Base-by-base conservation (phyloP, 2,329 filamentous ascomycete genomes). In the Trematosphaeria pertusa region DNA sequence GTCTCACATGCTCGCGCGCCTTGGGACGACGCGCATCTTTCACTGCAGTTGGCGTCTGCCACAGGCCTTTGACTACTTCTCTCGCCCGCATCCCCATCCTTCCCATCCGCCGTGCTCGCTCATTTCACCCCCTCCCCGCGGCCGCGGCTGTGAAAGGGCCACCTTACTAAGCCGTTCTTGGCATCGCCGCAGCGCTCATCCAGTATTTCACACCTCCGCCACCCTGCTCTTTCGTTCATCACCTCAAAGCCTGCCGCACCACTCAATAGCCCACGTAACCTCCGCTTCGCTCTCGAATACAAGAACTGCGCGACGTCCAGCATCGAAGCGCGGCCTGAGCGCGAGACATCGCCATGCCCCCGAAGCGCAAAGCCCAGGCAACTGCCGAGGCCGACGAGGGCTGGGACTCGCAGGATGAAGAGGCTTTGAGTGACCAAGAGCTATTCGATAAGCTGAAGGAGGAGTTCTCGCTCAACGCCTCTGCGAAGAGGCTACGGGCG, bases 391-490 rank as follows among this genome's bases (percentile, higher is more conserved):
- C 69, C 46, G 75, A 80, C 46, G 84, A 81, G 67, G 82, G 84
- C 55, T 85, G 81, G 65, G 80, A 79, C 34, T 62, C 60, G 18
- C 78, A 79, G 24, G 77, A 76, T 11, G 79, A 78, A 36, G 74
- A 74, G 20, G 74, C 75, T 33, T 69, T 71, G 52, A 73, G 70
- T 49, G 76, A 78, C 37, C 73, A 73, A 48, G 76, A 78, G 54
- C 80, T 63, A 73, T 77, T 70, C 72, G 75, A 62, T 70, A 76
- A 57, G 71, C 77, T 59, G 71, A 78, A 64, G 60, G 56, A 67
- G 12, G 55, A 61, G 52, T 71, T 70, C 28, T 65, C 69, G 41
- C 61, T 70, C n/a, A 62, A 62, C 22, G n/a, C n/a, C n/a, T n/a
- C n/a, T n/a, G n/a, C n/a, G n/a, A 67, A 67, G 53, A 54, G 59